Conservation (phyloP, 805 yeast genomes). For the Saccharomyces paradoxus region DNA sequence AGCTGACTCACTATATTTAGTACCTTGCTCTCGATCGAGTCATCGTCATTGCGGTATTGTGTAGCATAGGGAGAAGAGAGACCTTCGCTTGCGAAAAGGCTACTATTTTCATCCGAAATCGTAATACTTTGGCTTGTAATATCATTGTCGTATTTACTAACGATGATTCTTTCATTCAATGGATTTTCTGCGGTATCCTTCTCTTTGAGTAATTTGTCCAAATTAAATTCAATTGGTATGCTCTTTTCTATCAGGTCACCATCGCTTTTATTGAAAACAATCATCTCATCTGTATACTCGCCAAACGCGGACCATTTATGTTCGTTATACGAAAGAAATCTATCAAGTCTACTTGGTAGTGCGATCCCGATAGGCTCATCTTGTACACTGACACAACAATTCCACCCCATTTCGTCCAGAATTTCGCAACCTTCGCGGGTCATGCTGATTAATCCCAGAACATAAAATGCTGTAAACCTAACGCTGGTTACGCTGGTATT, state of each 20-base stretch:
- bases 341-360: constrained; percentile 32
- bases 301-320: constrained; percentile 13
- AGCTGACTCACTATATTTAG: constrained; percentile 41
- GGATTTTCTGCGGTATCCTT: constrained; percentile 21
- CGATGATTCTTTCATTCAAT: constrained; percentile 7
- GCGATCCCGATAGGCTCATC: constrained; percentile 38
- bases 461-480: constrained; percentile 70
- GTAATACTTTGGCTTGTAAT: background rate
- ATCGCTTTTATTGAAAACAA: constrained; percentile 11
- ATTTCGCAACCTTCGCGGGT: constrained; percentile 79
- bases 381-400: constrained; percentile 37
- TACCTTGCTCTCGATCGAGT: constrained; percentile 26
- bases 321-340: constrained; percentile 27
- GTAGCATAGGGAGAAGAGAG: background rate
- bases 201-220: constrained; percentile 20
- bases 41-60: constrained; percentile 15
- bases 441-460: constrained; percentile 62
- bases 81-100: background rate
- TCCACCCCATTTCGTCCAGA: constrained; percentile 76
- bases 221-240: constrained; percentile 15
- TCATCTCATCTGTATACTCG: constrained; percentile 15
- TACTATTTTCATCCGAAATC: background rate
- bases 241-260: constrained; percentile 12
- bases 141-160: background rate
- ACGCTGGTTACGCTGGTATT: constrained; percentile 48